Evolutionary conservation across 1,284 basidiomycete species (phyloP).

Genomic region (Boletellus dicymbophilus): DNA sequence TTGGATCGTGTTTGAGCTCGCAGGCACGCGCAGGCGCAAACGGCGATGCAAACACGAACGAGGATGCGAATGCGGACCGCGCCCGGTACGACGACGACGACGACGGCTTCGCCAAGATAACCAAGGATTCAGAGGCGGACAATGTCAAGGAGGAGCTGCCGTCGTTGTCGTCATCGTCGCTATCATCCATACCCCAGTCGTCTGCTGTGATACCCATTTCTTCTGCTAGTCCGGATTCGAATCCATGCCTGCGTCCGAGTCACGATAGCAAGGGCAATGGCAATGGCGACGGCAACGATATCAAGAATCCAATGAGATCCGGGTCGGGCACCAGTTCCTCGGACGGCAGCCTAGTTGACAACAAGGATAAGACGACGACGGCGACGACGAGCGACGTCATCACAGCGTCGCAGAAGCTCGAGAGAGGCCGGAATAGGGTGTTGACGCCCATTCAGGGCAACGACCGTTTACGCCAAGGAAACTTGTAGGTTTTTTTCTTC

Average conservation of each 20-base stretch:
- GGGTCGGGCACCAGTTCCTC: conserved; percentile 47
- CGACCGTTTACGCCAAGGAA: conserved; percentile 37
- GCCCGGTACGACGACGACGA: too few species aligned
- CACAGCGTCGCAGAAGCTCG: conserved; percentile 16
- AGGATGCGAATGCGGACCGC: not conserved
- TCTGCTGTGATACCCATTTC: conserved; percentile 30
- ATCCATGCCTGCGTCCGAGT: too few species aligned
- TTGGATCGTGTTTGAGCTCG: too few species aligned
- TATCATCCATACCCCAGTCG: conserved; percentile 7
- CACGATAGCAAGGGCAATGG: too few species aligned
- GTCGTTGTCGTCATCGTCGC: not conserved
- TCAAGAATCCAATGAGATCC: too few species aligned
- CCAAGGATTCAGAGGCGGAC: conserved; percentile 14
- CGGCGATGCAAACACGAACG: not conserved
- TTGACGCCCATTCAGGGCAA: conserved; percentile 61
- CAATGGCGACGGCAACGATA: too few species aligned
- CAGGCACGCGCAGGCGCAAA: not conserved
- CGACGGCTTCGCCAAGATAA: conserved; percentile 1
- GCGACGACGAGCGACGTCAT: too few species aligned
- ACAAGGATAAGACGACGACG: too few species aligned
- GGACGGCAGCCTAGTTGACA: conserved; percentile 48
- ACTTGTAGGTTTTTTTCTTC: conserved; percentile 39
- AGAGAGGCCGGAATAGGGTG: conserved; percentile 51
- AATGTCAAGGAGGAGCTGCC: too few species aligned
- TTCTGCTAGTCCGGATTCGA: conserved; percentile 5